These are phyloP conservation scores for Tagetes erecta DNA, from an alignment of 129 eudicot species.

Conservation along the genomic window DNA sequence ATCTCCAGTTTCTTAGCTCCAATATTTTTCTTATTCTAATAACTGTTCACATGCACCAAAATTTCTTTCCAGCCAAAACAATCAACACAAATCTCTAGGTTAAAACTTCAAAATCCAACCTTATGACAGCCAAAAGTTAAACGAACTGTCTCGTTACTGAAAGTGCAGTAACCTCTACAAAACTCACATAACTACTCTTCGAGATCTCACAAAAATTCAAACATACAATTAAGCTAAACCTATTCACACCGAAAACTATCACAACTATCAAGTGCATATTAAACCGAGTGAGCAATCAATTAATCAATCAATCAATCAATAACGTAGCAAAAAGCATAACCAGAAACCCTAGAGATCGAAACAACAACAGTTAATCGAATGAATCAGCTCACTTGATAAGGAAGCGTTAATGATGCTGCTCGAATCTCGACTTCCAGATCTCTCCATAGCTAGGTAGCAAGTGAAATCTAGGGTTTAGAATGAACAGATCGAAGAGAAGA, in stretches of 20 bases:
- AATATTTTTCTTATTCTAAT: neutral
- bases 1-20: neutral
- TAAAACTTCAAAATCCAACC: neutral
- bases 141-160: neutral
- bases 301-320: neutral
- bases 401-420: slow-evolving; percentile 12
- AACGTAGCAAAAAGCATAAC: neutral
- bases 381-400: slow-evolving; percentile 17
- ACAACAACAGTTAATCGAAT: neutral
- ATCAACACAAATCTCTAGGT: slow-evolving; percentile 23
- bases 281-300: slow-evolving; percentile 9
- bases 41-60: neutral
- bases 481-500: slow-evolving; percentile 20
- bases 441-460: slow-evolving; percentile 13
- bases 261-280: neutral
- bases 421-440: slow-evolving; percentile 25
- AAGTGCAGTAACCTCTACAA: too few species aligned
- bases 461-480: slow-evolving; percentile 32
- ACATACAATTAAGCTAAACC: neutral
- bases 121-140: slow-evolving; percentile 2
- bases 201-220: slow-evolving; percentile 26
- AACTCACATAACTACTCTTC: neutral
- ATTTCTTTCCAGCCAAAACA: neutral
- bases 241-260: neutral
- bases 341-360: slow-evolving; percentile 1